Conservation (phyloP, 2,329 filamentous ascomycete genomes). For the Fusarium sp. region DNA sequence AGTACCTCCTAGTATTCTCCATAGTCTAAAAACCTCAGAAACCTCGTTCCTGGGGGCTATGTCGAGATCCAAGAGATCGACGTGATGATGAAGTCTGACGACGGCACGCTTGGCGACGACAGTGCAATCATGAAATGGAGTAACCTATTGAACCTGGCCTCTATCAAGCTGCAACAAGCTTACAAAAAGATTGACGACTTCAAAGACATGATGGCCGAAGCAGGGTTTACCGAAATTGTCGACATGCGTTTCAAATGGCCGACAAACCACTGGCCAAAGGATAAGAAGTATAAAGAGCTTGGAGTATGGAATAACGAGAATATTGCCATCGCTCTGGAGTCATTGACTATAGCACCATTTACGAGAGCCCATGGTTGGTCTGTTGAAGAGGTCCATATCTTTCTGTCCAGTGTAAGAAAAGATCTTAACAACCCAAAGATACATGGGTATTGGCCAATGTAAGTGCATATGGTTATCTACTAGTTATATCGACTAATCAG, state of each 20-base stretch:
- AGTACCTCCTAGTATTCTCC: not conserved
- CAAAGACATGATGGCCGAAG: not conserved
- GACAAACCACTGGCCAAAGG: slow-evolving; percentile 12
- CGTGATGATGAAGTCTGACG: not conserved
- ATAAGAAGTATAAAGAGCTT: slow-evolving; percentile 9
- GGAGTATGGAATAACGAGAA: slow-evolving; percentile 6
- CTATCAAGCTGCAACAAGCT: not conserved
- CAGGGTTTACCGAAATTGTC: not conserved
- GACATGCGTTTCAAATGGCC: slow-evolving; percentile 8
- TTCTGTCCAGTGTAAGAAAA: slow-evolving; percentile 1
- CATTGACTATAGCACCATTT: slow-evolving; percentile 6
- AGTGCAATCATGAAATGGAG: not conserved
- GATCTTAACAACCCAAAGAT: slow-evolving; percentile 8
- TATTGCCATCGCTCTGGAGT: not conserved
- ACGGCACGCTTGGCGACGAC: not conserved
- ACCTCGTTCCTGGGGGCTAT: not conserved
- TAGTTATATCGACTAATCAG: fast-evolving
- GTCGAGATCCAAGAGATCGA: slow-evolving; percentile 3
- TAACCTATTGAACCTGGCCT: not conserved
- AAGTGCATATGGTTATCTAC: not conserved
- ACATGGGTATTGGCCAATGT: slow-evolving; percentile 23
- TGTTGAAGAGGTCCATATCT: slow-evolving; percentile 2
- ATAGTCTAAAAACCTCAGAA: not conserved
- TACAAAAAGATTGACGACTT: not conserved
- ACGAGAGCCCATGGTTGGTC: slow-evolving; percentile 11